phyloP scores from a whole-genome alignment of 495 filamentous ascomycete genomes.

The Lophium mytilinum region DNA sequence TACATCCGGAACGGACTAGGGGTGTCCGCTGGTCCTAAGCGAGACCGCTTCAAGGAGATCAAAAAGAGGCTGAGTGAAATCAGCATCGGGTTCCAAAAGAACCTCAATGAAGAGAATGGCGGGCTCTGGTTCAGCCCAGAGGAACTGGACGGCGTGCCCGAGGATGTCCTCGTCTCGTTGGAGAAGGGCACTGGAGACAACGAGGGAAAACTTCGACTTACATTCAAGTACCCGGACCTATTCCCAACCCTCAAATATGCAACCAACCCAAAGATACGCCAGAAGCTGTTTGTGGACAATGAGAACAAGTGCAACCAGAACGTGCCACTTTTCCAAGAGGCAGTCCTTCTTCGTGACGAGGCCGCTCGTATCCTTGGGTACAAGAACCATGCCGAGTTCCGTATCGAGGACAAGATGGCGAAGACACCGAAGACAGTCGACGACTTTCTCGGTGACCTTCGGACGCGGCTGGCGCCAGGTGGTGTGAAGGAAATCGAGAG shows the following conservation, averaged over 20 bases:
- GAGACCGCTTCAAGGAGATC: slow-evolving; percentile 64
- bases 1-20: slow-evolving; percentile 58
- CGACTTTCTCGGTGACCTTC: slow-evolving; percentile 75
- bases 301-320: slow-evolving; percentile 86
- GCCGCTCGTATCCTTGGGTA: slow-evolving; percentile 86
- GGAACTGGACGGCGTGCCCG: slow-evolving; percentile 55
- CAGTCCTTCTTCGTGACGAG: slow-evolving; percentile 83
- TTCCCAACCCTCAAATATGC: slow-evolving; percentile 60
- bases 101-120: slow-evolving; percentile 60
- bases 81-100: slow-evolving; percentile 60
- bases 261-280: slow-evolving; percentile 48
- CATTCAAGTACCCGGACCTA: slow-evolving; percentile 63
- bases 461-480: slow-evolving; percentile 62
- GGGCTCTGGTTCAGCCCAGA: slow-evolving; percentile 57
- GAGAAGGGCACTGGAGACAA: slow-evolving; percentile 41
- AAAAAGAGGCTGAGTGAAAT: slow-evolving; percentile 61
- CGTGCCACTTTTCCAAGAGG: slow-evolving; percentile 74
- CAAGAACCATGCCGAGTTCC: slow-evolving; percentile 83
- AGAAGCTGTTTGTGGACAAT: slow-evolving; percentile 51
- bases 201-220: slow-evolving; percentile 54
- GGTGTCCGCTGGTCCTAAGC: slow-evolving; percentile 51
- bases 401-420: slow-evolving; percentile 95
- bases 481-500: slow-evolving; percentile 67
- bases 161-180: slow-evolving; percentile 47
- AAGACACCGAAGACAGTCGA: slow-evolving; percentile 82